Evolutionary conservation across 441 rosid genomes (phyloP), one percentile per base, ranked within the genome.

Genomic region (Bocquillonia castaneifolia): DNA sequence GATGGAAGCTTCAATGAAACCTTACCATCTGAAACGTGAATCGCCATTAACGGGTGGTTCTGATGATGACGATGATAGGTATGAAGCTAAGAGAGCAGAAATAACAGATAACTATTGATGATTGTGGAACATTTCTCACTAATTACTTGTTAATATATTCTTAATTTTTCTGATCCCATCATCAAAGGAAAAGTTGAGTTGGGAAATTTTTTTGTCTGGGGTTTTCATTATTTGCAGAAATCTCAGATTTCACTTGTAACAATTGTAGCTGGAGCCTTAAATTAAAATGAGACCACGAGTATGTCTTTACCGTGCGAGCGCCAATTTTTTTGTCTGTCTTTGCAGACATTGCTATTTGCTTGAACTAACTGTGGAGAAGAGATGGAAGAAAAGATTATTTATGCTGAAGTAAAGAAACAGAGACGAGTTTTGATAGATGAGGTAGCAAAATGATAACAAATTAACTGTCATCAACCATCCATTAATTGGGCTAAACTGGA

Each of bases 221-320:
- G 77, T 80, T 17, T 81, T 84, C 74, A 52, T 53, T 83, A 84
- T 85, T 88, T 84, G 76, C 59, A 53, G 76, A 80, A 81, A 80
- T 82, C 87, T 82, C 84, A 61, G 88, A 65, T 68, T 40, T 44
- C 52, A 68, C 60, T 68, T 60, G 69, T 77, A 68, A 65, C 76
- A 61, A 56, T 59, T 67, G 65, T 74, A 69, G 76, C 45, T 72
- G 66, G 56, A 63, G n/a, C 26, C n/a, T 17, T 64, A 1, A 50
- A 68, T 63, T 59, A 54, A 48, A 63, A 62, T 57, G 63, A 69
- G 37, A 8, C 52, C 22, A 28, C 2, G 58, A 47, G 51, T 69
- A 42, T 59, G 53, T 48, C 57, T 1, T 40, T 59, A 28, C 39
- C 5, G 18, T 10, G 39, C 34, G 50, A 67, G 9, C 68, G 54